Percentiles rank a stretch among this genome's conserved stretches.
Conservation (phyloP, 2,329 filamentous ascomycete species). For the Colletotrichum sp. region DNA sequence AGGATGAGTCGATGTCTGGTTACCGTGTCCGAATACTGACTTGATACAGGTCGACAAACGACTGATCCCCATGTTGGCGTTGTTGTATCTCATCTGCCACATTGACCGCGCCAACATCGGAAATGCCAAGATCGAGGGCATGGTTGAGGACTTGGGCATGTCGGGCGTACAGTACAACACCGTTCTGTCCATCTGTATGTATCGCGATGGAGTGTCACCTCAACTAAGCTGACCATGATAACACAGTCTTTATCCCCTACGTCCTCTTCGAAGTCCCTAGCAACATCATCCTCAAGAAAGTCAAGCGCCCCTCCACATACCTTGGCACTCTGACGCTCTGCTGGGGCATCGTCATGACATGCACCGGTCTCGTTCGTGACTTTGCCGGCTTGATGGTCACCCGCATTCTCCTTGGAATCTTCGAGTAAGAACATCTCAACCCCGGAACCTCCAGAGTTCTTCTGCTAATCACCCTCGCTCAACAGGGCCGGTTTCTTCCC, state of each 20-base stretch:
- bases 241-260: conserved; percentile 68
- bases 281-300: conserved; percentile 68
- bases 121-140: conserved; percentile 55
- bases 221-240: neutral
- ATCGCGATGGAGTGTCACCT: conserved; percentile 37
- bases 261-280: conserved; percentile 68
- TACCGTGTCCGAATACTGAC: neutral
- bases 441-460: too few relatives aligned
- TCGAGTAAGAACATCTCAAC: conserved; percentile 38
- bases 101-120: conserved; percentile 57
- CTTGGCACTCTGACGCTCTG: conserved; percentile 67
- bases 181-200: conserved; percentile 63
- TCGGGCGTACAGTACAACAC: conserved; percentile 59
- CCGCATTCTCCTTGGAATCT: conserved; percentile 55
- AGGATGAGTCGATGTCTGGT: neutral
- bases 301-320: conserved; percentile 66
- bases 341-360: conserved; percentile 31
- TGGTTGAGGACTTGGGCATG: conserved; percentile 46
- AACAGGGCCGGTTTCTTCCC: conserved; percentile 56
- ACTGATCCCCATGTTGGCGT: conserved; percentile 55
- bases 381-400: conserved; percentile 28
- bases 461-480: neutral
- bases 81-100: conserved; percentile 61
- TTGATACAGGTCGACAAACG: conserved; percentile 19
- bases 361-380: conserved; percentile 26